Base-by-base conservation (phyloP, 2,329 filamentous ascomycete species). In the Hypocrella siamensis region DNA sequence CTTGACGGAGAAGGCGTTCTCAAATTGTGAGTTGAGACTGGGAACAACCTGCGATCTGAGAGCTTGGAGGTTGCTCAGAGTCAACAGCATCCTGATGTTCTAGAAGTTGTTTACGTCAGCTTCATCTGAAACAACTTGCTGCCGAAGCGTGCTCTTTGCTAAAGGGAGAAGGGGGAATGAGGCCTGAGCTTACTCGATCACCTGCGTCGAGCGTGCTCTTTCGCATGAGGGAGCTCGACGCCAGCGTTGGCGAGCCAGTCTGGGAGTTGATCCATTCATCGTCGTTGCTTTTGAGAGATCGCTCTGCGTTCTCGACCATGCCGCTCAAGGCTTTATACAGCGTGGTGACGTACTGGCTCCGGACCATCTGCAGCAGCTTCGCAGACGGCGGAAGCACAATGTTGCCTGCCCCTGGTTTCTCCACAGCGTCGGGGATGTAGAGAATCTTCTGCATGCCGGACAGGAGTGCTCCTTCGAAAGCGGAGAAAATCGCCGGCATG, bases 251-350 rank as follows among this genome's bases (percentile, higher is more conserved):
- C 24, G 58, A 54, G 6, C 52, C 49, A 11, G 67, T 64, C 14
- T 49, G 44, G 12, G 66, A 61, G 3, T 61, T 59, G 0, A 61
- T 66, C 70, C 70, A 75, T 35, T 73, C 68, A 36, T 74, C 68
- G 28, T 78, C 74, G 1, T 70, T 60, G 42, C 72, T 74, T 42
- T 75, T 71, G 11, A 75, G 53, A 3, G 76, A 69, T 35, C 75
- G 74, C 56, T 96, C 85, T 3, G 90, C 88, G 53, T 93, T 96
- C 56, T 96, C 90, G 1, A 98, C 85, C 75, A 98, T 88, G 16
- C 88, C 90, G 45, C 83, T 92, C 24, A 98, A 60, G 6, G 84
- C 84, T 52, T 93, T 93, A 56, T 96, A 96, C 27, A 98, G 60
- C 35, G 86, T 93, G 6, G 79, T 85, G 12, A 93, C 85, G 47